Base-by-base conservation (phyloP, 2,329 filamentous ascomycete species). In the Blastomyces gilchristii region DNA sequence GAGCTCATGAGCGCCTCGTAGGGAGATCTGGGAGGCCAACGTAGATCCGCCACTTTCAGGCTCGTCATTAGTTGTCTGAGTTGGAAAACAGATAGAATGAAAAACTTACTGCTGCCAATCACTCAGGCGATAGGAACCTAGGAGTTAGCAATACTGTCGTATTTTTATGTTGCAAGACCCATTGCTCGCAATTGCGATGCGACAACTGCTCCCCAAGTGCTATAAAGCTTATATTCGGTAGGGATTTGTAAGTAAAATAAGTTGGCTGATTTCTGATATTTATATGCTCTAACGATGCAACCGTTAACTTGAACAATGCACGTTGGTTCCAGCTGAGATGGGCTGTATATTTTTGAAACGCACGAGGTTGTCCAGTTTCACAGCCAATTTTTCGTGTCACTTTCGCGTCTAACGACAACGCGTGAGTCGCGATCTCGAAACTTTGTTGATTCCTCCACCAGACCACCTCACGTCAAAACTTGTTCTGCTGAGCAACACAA, bases 1-100 rank as follows among this genome's bases (percentile, higher is more conserved):
- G 92, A 87, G 71, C 82, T 85, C 63, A 87, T 75, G 18, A 87
- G 77, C 28, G 84, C 85, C 66, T 86, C 82, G 68, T 82, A 80
- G 18, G 85, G 84, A 25, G 85, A 87, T 69, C 81, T 79, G 22
- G 85, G 85, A 63, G 85, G 85, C 85, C 85, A 87, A 45, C 63
- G 64, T 31, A 68, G 63, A 47, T 67, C 64, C 16, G 53, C 67
- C 67, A 68, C 67, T 68, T 43, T 37, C 37, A 39, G 58, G 43
- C 25, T 25, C 41, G 14, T 47, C 22, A 59, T 54, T 62, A 62
- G 52, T 54, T 14, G 7, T 2, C 4, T 62, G 25, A 56, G 39
- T 2, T 37, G 37, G 52, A 56, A 47, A n/a, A 34, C 9, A 56
- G n/a, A 34, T 12, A 62, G 50, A 45, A 47, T 8, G 28, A 22